phyloP scores from a whole-genome alignment of 2,329 filamentous ascomycete genomes.

The Endothia cerciana region DNA sequence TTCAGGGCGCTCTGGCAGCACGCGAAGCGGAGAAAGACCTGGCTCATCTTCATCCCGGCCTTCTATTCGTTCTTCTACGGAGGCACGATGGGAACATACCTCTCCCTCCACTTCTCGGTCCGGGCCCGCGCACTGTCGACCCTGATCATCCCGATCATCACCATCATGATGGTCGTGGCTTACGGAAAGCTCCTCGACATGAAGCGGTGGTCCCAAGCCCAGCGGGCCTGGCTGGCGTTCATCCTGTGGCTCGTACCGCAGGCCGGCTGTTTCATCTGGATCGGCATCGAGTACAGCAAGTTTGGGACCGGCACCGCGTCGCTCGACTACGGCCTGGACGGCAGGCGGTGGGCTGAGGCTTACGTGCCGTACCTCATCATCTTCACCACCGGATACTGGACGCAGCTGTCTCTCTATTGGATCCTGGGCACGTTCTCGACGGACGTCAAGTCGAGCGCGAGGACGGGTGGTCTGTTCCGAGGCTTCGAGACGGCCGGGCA shows the following conservation, averaged over 20 bases:
- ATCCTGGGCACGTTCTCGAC: slow-evolving; percentile 42
- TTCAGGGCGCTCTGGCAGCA: slow-evolving; percentile 33
- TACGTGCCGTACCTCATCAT: slow-evolving; percentile 28
- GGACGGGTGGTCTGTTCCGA: slow-evolving; percentile 37
- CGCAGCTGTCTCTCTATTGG: slow-evolving; percentile 39
- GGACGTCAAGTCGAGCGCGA: slow-evolving; percentile 38
- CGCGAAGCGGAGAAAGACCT: slow-evolving; percentile 35
- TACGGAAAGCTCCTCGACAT: slow-evolving; percentile 28
- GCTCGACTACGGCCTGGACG: slow-evolving; percentile 23
- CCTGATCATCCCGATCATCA: slow-evolving; percentile 34
- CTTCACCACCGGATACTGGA: slow-evolving; percentile 30
- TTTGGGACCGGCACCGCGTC: slow-evolving; percentile 11
- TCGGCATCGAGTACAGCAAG: slow-evolving; percentile 30
- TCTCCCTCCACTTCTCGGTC: slow-evolving; percentile 40
- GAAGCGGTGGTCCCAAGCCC: slow-evolving; percentile 35
- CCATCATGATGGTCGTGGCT: slow-evolving; percentile 35
- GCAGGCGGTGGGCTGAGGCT: slow-evolving; percentile 27
- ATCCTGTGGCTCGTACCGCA: slow-evolving; percentile 37
- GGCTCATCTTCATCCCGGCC: slow-evolving; percentile 40
- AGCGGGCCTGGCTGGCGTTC: slow-evolving; percentile 37
- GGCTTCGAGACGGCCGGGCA: slow-evolving; percentile 38
- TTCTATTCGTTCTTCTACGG: slow-evolving; percentile 46
- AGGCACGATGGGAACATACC: slow-evolving; percentile 42
- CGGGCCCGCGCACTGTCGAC: slow-evolving; percentile 39
- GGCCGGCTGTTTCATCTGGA: slow-evolving; percentile 39